phyloP scores from a whole-genome alignment of 345 rosid genomes.

The Populus simonii region DNA sequence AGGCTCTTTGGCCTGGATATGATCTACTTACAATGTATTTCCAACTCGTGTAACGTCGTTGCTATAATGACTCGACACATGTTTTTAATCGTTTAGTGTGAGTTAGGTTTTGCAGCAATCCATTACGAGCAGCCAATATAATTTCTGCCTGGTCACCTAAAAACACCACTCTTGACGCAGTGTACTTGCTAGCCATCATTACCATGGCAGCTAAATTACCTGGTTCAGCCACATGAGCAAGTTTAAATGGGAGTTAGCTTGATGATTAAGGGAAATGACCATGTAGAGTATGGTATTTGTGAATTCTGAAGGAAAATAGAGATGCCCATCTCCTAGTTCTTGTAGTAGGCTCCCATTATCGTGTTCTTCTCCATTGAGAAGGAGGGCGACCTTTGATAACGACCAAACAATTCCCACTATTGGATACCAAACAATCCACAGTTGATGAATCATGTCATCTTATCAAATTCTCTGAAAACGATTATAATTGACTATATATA shows the following conservation, averaged over 20 bases:
- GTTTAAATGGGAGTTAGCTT: neutral
- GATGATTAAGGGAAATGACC: neutral
- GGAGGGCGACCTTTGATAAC: constrained; percentile 4
- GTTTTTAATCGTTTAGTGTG: neutral
- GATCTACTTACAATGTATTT: neutral
- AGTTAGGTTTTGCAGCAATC: neutral
- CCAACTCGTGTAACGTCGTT: neutral
- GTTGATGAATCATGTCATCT: constrained; percentile 6
- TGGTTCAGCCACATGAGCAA: neutral
- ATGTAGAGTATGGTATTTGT: too few species aligned
- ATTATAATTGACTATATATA: neutral
- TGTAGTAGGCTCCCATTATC: neutral
- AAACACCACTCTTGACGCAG: neutral
- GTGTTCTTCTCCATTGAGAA: neutral
- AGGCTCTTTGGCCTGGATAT: neutral
- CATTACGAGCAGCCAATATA: neutral
- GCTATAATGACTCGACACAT: neutral
- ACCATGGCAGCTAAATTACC: neutral
- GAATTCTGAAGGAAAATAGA: neutral
- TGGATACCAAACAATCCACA: constrained; percentile 13
- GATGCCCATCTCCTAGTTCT: neutral
- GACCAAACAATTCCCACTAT: constrained; percentile 13
- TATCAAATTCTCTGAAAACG: constrained; percentile 9
- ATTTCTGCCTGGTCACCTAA: neutral
- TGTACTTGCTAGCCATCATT: neutral